phyloP scores from a whole-genome alignment of 768 basidiomycete genomes.

The Chalciporus sphaerocephalus region DNA sequence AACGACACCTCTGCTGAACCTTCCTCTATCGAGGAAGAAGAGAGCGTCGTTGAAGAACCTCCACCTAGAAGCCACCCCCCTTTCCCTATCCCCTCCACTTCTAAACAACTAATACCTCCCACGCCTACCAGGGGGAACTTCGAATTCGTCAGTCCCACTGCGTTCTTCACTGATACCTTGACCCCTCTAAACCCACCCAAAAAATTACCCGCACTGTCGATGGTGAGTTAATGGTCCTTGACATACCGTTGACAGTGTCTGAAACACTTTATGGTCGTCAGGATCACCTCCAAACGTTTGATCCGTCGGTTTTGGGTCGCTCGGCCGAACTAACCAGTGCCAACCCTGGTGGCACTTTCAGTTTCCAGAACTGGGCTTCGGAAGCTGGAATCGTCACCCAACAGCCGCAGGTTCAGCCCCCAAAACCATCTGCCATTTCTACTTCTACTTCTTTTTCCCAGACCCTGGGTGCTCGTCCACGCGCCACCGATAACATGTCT shows the following conservation, averaged over 20 bases:
- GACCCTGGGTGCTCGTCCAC: slow-evolving; percentile 17
- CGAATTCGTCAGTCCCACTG: slow-evolving; percentile 28
- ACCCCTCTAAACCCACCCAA: slow-evolving; percentile 22
- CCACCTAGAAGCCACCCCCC: slow-evolving; percentile 4
- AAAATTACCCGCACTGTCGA: slow-evolving; percentile 30
- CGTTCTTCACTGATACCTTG: slow-evolving; percentile 19
- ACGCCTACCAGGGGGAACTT: slow-evolving; percentile 17
- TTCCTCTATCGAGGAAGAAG: slow-evolving; percentile 19
- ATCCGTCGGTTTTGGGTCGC: slow-evolving; percentile 22
- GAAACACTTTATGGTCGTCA: neutral
- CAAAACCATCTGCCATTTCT: slow-evolving; percentile 5
- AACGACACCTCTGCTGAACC: slow-evolving; percentile 5
- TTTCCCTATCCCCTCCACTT: neutral
- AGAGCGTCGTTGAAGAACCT: slow-evolving; percentile 18
- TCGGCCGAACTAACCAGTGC: slow-evolving; percentile 14
- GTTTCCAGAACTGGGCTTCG: slow-evolving; percentile 32
- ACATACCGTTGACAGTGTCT: slow-evolving; percentile 1
- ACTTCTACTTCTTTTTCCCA: slow-evolving; percentile 5
- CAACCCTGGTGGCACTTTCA: slow-evolving; percentile 6
- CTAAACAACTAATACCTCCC: slow-evolving; percentile 12
- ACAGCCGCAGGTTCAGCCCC: slow-evolving; percentile 11
- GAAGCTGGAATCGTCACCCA: slow-evolving; percentile 26
- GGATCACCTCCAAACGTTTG: slow-evolving; percentile 30
- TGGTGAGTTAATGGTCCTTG: slow-evolving; percentile 18
- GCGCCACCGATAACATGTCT: slow-evolving; percentile 28